Conservation (phyloP, 805 yeast species). For the Myxozyma geophila region DNA sequence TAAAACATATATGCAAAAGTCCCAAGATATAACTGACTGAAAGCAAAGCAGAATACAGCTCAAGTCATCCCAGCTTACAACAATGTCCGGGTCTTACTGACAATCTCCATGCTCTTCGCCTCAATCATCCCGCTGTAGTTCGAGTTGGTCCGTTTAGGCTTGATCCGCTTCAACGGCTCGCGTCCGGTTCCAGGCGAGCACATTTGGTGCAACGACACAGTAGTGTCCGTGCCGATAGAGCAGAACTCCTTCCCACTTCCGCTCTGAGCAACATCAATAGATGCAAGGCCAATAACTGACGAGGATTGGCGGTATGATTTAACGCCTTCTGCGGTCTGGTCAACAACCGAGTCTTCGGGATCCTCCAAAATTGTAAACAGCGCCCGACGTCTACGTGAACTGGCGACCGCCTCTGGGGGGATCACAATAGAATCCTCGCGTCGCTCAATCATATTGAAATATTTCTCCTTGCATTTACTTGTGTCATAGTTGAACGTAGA, state of each 20-base stretch:
- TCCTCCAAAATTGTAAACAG: constrained; percentile 32
- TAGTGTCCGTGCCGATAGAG: constrained; percentile 27
- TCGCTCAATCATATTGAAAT: constrained; percentile 22
- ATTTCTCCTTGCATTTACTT: constrained; percentile 25
- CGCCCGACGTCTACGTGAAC: constrained; percentile 22
- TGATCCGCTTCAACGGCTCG: constrained; percentile 11
- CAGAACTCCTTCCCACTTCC: constrained; percentile 20
- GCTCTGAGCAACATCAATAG: constrained; percentile 12
- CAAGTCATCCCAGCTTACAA: neutral
- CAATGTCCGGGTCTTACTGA: constrained; percentile 6
- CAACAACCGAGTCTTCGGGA: constrained; percentile 18
- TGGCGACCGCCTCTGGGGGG: constrained; percentile 16
- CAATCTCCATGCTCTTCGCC: constrained; percentile 12
- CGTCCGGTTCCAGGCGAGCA: neutral
- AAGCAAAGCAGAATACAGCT: neutral
- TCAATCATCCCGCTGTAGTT: constrained; percentile 20
- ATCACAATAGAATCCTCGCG: constrained; percentile 17
- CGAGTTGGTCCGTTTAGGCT: constrained; percentile 2
- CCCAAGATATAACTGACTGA: neutral
- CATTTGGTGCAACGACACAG: constrained; percentile 26
- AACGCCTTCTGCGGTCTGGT: constrained; percentile 20
- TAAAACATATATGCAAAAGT: neutral
- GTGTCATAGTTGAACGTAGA: constrained; percentile 23
- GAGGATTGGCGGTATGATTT: constrained; percentile 23
- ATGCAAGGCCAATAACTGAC: constrained; percentile 19